Base-by-base conservation (phyloP, 352 stramenopile genomes). In the Phytophthora palmivora region DNA sequence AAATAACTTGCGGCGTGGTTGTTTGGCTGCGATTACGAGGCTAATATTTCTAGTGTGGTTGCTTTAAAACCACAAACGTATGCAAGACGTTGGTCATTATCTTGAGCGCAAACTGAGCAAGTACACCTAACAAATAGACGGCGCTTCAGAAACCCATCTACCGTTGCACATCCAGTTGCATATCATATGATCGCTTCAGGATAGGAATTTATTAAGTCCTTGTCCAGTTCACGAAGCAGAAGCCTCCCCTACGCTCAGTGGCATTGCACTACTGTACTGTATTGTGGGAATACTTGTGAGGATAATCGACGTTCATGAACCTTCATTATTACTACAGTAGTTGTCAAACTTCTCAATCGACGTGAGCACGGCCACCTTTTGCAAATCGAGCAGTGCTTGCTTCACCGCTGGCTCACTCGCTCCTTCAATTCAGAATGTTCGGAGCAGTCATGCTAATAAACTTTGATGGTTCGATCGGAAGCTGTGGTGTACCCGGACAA, bases 341-440 rank as follows among this genome's bases (percentile, higher is more conserved):
- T n/a, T n/a, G n/a, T n/a, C n/a, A 55, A 9, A 16, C 22, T 9
- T 41, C 11, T 36, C 39, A 36, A 52, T 24, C 32, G 15, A 28
- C 37, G 18, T 64, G 56, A 64, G 56, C 56, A 37, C 36, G 21
- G 28, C 36, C 56, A 58, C 37, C 10, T 32, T 16, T 11, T 19
- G 36, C 56, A 63, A 63, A 63, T 63, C 44, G 26, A 56, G 16
- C 36, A 14, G 22, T n/a, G 18, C 16, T 28, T 34, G 50, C 32
- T 52, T 32, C 42, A 60, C 37, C 10, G 10, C 51, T 51, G 51
- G 51, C 51, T 59, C 30, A 21, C 39, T n/a, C 33, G 22, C 16
- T 43, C 8, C 44, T 63, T 63, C 45, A 63, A 57, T 19, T 34
- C 15, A 19, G 34, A 63, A 14, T 22, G 26, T 63, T 63, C 19